Conservation (phyloP, 148 eudicot genomes). For the Hydrangea macrophylla region DNA sequence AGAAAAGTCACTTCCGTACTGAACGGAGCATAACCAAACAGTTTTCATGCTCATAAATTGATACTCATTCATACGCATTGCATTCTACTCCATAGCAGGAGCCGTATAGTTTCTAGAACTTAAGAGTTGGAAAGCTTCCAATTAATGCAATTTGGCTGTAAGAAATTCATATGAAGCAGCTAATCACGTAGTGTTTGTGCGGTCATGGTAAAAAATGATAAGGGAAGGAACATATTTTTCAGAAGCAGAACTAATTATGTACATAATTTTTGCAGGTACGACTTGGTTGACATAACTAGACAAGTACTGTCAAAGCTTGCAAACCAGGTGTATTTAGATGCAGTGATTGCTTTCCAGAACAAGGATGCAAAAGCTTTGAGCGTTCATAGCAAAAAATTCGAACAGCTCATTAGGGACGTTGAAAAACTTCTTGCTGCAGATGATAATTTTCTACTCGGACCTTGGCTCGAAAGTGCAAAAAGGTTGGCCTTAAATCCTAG, state of each 20-base stretch:
- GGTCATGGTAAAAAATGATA: neutral
- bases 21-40: too few species aligned
- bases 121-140: too few species aligned
- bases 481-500: constrained; percentile 54
- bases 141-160: too few species aligned
- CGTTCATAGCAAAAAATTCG: constrained; percentile 45
- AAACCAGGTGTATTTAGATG: constrained; percentile 73
- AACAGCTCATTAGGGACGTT: constrained; percentile 68
- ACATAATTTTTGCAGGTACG: constrained; percentile 57
- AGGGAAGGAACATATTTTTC: neutral
- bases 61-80: too few species aligned
- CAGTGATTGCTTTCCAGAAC: constrained; percentile 56
- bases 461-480: constrained; percentile 91
- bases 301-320: constrained; percentile 94
- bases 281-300: constrained; percentile 94
- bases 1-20: too few species aligned
- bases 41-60: too few species aligned
- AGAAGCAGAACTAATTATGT: constrained; percentile 5
- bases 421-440: constrained; percentile 79
- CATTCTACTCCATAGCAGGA: too few species aligned
- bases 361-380: constrained; percentile 51
- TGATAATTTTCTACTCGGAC: constrained; percentile 90
- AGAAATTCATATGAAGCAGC: neutral
- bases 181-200: neutral
- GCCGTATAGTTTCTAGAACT: too few species aligned